Base-by-base conservation (phyloP, 306 rosid genomes). In the Corylus avellana region DNA sequence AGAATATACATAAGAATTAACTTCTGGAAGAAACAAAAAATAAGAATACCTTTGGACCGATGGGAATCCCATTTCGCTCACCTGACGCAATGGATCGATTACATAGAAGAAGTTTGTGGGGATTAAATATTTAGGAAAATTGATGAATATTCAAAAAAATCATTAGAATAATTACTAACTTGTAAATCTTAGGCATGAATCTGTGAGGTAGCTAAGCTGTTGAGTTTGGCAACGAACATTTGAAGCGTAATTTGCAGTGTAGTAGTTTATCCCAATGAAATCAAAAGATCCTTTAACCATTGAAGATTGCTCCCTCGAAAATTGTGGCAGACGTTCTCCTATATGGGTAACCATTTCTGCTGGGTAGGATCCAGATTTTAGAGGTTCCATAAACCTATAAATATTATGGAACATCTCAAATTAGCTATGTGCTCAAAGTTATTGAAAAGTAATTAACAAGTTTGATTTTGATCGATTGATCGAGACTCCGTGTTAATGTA, bases 231-330 rank as follows among this genome's bases (percentile, higher is more conserved):
- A 42, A 42, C 1, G 46, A 42, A 7, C 8, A 79, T 79, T n/a
- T 0, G 77, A 27, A 8, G 80, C 89, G 77, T 84, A 88, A 29
- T 12, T 2, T 11, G 85, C 10, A 12, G 80, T 64, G 18, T 88
- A 88, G 37, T 88, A 84, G 70, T 86, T 88, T 37, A 86, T 46
- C 3, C 88, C 92, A 62, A 86, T 69, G 62, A 88, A 86, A 70
- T 88, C 92, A 27, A 35, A 82, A 42, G 90, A 84, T 13, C 84
- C 78, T 63, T 75, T 75, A 10, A 84, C 18, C 80, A 77, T 69
- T 16, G 35, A 22, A n/a, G 82, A 74, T 78, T 88, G 62, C 64
- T 82, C 74, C 44, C 17, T 42, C 4, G 84, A 56, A 55, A 88
- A 88, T 20, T 63, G 56, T 25, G 92, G 90, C 76, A 88, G 54